Base-by-base conservation (phyloP, 2,329 filamentous ascomycete genomes). In the Scytalidium lignicola region DNA sequence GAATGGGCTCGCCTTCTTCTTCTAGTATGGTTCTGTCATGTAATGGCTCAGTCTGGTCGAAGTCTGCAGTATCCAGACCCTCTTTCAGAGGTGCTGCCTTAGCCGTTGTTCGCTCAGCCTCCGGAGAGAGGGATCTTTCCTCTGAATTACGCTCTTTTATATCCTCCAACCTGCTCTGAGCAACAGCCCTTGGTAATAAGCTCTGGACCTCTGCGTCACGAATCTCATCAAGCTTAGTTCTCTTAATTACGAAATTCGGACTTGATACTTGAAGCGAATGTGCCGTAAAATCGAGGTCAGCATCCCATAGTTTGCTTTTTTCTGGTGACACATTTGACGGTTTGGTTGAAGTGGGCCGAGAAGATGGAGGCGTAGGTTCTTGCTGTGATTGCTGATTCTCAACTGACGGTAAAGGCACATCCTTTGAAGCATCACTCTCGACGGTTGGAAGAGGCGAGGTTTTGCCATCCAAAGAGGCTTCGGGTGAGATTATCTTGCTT, bases 261-360 rank as follows among this genome's bases (percentile, higher is more conserved):
- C 60, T 63, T 13, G 49, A 54, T 18, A 59, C 47, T 44, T 55
- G 51, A 32, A 63, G 37, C 21, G 57, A 61, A 15, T 50, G 51
- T 17, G 59, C 54, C 3, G 60, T 62, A 47, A 64, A 63, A 32
- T 64, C 61, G 9, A 58, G 41, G 28, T 62, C 60, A 21, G 56
- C 56, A 46, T 58, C 49, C 57, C 58, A 62, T n/a, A 52, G 39
- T 20, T 46, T 45, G 40, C 46, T 52, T 43, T 55, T 54, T 46
- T 56, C 55, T 18, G 51, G 48, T n/a, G 51, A 52, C 6, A 37
- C 23, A 40, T 43, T 45, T 15, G 40, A 50, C 20, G 55, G 52
- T 45, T 55, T 52, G 42, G 52, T 53, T 28, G 58, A 60, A n/a
- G 48, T 23, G 39, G 54, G 56, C 26, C 54, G 44, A 13, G 58